These are phyloP conservation scores for Cladobotryum mycophilum DNA, from an alignment of 2,329 filamentous ascomycete species.

Conservation along the genomic window DNA sequence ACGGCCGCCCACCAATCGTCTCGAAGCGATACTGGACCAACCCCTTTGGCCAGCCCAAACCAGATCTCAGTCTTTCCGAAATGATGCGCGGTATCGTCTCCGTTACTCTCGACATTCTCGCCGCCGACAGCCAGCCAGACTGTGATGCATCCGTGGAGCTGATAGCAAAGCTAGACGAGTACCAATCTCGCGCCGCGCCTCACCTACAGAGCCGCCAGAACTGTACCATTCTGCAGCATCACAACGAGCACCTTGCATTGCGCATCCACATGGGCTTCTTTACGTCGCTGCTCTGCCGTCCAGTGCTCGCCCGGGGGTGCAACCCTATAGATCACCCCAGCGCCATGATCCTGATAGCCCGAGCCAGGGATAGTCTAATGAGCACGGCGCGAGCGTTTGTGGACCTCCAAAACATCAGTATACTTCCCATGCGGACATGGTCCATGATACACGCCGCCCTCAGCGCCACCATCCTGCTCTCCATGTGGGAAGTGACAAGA, in stretches of 20 bases:
- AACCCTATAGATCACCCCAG: neutral
- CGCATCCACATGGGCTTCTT: conserved; percentile 3
- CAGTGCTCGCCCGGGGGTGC: neutral
- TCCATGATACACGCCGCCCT: conserved; percentile 5
- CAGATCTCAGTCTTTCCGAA: neutral
- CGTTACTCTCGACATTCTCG: too few species aligned
- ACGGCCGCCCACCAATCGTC: conserved; percentile 5
- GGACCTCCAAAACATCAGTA: conserved; percentile 5
- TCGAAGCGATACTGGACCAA: neutral
- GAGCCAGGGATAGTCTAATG: conserved; percentile 8
- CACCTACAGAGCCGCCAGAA: conserved; percentile 1
- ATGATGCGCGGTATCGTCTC: neutral
- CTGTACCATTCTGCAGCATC: conserved; percentile 6
- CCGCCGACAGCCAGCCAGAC: neutral
- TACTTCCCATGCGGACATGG: conserved; percentile 9
- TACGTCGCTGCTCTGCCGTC: conserved; percentile 2
- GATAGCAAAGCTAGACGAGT: conserved; percentile 3
- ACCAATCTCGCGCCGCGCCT: conserved; percentile 1
- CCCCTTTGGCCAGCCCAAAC: neutral
- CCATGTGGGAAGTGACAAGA: conserved; percentile 8
- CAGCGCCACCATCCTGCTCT: conserved; percentile 6
- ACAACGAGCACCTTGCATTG: conserved; percentile 3
- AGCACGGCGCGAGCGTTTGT: conserved; percentile 3
- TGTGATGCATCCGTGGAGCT: conserved; percentile 1
- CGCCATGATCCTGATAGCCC: neutral